Base-by-base conservation (phyloP, 352 stramenopile species). In the Pythium scleroteichum region DNA sequence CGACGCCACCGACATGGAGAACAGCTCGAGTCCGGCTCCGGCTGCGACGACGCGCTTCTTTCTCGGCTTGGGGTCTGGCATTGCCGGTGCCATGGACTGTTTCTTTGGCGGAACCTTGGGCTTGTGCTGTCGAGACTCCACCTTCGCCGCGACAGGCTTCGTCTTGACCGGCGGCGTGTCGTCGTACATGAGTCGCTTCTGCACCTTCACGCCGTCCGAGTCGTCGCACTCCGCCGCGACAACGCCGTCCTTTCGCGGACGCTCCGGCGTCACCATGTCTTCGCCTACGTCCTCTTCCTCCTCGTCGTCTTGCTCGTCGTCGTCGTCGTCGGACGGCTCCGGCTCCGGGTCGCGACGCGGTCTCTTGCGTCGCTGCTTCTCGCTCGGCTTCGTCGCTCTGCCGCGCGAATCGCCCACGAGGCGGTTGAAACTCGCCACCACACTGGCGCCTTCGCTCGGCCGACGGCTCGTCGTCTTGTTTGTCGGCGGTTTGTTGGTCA, bases 131-230 rank as follows among this genome's bases (percentile, higher is more conserved):
- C 26, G 29, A 12, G 20, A 7, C 3, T n/a, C 16, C 5, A 17
- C 16, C 4, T 19, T 44, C 1, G 26, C 27, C 29, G 27, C 42
- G 8, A n/a, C 2, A 10, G 27, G 19, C 24, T 59, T 66, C 24
- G 33, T 12, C 49, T 62, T 64, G 14, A 47, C 47, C 1, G 62
- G 54, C n/a, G 62, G 62, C 12, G 62, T 69, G n/a, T 69, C 62
- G n/a, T 60, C 47, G 39, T 64, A 69, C 40, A 56, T 33, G 20
- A 69, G 41, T 13, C 48, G 62, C 24, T 69, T 69, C 44, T 62
- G 62, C 19, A 69, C 47, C 2, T 5, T 50, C 20, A 63, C 51
- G n/a, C 42, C 51, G n/a, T 49, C 52, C 38, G 38, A 44, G 39
- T 57, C 44, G 16, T 61, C 41, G 12, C 59, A 48, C 12, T 44